Evolutionary conservation across 1,284 basidiomycete genomes (phyloP).

Genomic region (Pisolithus thermaeus): DNA sequence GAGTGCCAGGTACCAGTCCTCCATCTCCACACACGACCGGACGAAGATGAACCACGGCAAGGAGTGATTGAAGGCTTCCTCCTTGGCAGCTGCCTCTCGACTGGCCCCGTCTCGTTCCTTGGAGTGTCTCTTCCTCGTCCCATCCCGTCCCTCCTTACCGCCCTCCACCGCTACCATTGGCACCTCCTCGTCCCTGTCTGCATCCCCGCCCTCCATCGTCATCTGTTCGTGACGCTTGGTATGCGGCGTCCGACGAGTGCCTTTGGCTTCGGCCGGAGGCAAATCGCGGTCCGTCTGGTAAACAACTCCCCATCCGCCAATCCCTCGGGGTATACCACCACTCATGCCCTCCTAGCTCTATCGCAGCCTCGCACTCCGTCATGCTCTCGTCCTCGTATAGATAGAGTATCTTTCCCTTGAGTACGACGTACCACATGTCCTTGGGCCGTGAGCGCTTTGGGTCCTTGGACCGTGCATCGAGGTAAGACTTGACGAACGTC

Average conservation of each 20-base stretch:
- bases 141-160: slow-evolving; percentile 6
- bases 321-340: slow-evolving; percentile 68
- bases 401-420: slow-evolving; percentile 86
- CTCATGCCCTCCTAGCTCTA: slow-evolving; percentile 76
- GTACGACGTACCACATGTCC: slow-evolving; percentile 83
- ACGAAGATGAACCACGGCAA: slow-evolving; percentile 89
- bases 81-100: slow-evolving; percentile 40
- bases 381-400: slow-evolving; percentile 87
- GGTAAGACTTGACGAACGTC: slow-evolving; percentile 62
- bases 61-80: slow-evolving; percentile 44
- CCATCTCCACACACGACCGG: slow-evolving; percentile 79
- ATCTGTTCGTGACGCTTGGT: slow-evolving; percentile 52
- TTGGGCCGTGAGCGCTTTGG: slow-evolving; percentile 73
- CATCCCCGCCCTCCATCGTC: slow-evolving; percentile 36
- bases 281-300: slow-evolving; percentile 82
- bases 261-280: slow-evolving; percentile 52
- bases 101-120: slow-evolving; percentile 40
- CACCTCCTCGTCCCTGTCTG: slow-evolving; percentile 33
- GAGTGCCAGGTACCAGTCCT: slow-evolving; percentile 94
- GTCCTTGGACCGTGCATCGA: slow-evolving; percentile 72
- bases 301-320: slow-evolving; percentile 82
- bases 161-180: slow-evolving; percentile 18
- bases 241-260: slow-evolving; percentile 29
- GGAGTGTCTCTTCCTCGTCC: slow-evolving; percentile 35
- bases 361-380: slow-evolving; percentile 80